Evolutionary conservation across 176 grass and related monocot genomes (phyloP), one percentile per base, ranked within the genome.

Genomic region (barley (Hordeum vulgare)): DNA sequence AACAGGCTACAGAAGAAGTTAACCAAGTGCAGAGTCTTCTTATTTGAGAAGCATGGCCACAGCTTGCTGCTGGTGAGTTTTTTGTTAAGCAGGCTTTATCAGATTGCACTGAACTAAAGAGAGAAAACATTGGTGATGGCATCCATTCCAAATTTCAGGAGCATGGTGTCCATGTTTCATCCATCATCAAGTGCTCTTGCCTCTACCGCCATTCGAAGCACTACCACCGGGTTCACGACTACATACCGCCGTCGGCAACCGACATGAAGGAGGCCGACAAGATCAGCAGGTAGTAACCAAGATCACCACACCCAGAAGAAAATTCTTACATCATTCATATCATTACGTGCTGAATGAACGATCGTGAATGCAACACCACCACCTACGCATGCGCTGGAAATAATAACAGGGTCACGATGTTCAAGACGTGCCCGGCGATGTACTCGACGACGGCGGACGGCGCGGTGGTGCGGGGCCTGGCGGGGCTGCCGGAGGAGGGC

Each of bases 31-130:
- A 91, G 82, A 76, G 53, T 87, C 21, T 88, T 57, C 87, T 94
- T 89, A 34, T 94, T 89, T 24, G 65, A 87, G 66, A 88, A 89
- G 51, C 89, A 94, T 76, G 92, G 92, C 7, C 92, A 94, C 71
- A 85, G 85, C 71, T 86, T 94, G 82, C 60, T 94, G 31, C 20
- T 94, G 89, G 92, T 91, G 85, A 77, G 76, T 60, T 89, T 45
- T 71, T 9, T 5, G 21, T 3, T 56, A 56, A 78, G 11, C 41
- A 64, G 8, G 33, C 36, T 18, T 41, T 3, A 60, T 75, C 6
- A 4, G 8, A 10, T 10, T 10, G 4, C 23, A 61, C 36, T 47
- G 5, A 7, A 5, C 5, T 34, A 79, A 47, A 72, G 56, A 8
- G 75, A 84, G 4, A 67, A 8, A 2, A 23, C 2, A 1, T 12